Evolutionary conservation across 441 rosid species (phyloP), one percentile per base, ranked within the genome.

Genomic region (Bocquillonia castaneifolia): DNA sequence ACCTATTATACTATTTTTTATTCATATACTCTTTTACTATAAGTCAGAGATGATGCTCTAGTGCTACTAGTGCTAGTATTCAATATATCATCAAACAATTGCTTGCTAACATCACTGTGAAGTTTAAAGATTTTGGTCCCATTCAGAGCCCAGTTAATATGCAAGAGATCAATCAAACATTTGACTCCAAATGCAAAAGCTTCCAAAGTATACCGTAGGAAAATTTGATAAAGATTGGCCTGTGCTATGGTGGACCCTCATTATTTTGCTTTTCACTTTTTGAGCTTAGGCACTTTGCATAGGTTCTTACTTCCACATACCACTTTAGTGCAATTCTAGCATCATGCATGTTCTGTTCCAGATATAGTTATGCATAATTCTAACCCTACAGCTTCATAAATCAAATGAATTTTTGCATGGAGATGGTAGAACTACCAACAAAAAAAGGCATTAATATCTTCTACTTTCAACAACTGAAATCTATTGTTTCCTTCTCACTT

Each of bases 281-380:
- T 22, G 29, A 58, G 50, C 15, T 44, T 32, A 28, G 56, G 26
- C 39, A 20, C 60, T 29, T 1, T 2, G 22, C 25, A 29, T 53
- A 2, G 14, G 34, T 25, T n/a, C 50, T 53, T 40, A 23, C 47
- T 22, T 22, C 40, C 10, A 14, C 67, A 3, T 60, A n/a, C 67
- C 67, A 14, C 39, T 62, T 62, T 62, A n/a, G 32, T 28, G 52
- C 40, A 52, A n/a, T 36, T 51, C 32, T 56, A 53, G 14, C n/a
- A 28, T 29, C n/a, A 15, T 32, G 18, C 18, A 29, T 26, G 36
- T 34, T 47, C 65, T 42, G 12, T 44, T 32, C 2, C 39, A 31
- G 34, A 29, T 45, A 34, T 63, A 28, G 23, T 28, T 9, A 17
- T 60, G 29, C 67, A 10, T 63, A 53, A 8, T 63, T 32, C 42